Evolutionary conservation across 768 basidiomycete species (phyloP), one percentile per base, ranked within the genome.

Genomic region (Xerocomus spinulosus): DNA sequence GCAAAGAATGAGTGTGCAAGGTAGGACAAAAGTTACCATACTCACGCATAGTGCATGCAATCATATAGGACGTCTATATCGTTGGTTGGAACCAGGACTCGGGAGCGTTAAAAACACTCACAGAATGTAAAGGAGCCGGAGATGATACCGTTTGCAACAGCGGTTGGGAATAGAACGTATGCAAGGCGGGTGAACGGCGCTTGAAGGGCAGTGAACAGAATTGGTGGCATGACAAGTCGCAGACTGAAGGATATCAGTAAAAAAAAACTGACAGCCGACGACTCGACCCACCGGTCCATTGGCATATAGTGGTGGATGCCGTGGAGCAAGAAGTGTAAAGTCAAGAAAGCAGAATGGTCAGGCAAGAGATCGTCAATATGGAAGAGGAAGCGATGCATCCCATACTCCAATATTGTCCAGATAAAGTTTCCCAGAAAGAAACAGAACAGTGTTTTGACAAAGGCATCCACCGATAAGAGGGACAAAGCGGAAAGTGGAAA

Each of bases 241-340:
- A 97, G 70, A 48, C 91, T 88, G 33, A 29, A 50, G 32, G 39
- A 21, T 2, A 40, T 53, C 37, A 63, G 38, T 7, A 40, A 33
- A 15, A 41, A 10, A 41, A 10, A 46, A 3, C 21, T 42, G 14
- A 9, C 6, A 12, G 7, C 36, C 28, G 5, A 34, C 43, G 15
- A 40, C 15, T 33, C 6, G 9, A 68, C 79, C 52, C 60, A 90
- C 87, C 82, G 75, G 62, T 96, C 93, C 93, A 97, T 96, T 14
- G 93, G 96, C 54, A 99, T 73, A 62, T 94, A 99, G 68, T 99
- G 96, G 63, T 99, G 96, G 29, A 99, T 82, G 14, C 96, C 96
- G 61, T 98, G 96, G 63, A 91, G 73, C 59, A 90, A 64, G 71
- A 99, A 99, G 64, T 99, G 96, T 21, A 97, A 63, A 35, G 82